Percentiles rank a stretch among this genome's conserved stretches.
Evolutionary conservation across 2,329 filamentous ascomycete genomes (phyloP).

Genomic region (Sarocladiaceae sp.): DNA sequence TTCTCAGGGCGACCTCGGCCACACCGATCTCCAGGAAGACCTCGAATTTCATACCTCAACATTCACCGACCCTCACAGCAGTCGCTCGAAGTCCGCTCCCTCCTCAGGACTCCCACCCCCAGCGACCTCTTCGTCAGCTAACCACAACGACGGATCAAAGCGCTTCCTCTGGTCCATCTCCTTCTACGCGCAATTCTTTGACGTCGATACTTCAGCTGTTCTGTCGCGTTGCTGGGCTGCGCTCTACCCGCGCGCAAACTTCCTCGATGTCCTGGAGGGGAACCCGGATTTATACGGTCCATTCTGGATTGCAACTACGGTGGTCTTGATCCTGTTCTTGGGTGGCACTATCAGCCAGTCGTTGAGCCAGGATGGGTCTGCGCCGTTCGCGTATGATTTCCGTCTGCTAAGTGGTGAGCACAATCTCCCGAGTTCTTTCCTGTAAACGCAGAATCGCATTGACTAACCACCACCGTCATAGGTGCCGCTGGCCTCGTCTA

Average conservation of each 20-base stretch:
- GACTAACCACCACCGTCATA: constrained; percentile 22
- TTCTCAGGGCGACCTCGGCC: constrained; percentile 84
- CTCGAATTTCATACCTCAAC: constrained; percentile 97
- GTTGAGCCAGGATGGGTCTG: constrained; percentile 62
- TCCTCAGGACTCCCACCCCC: constrained; percentile 52
- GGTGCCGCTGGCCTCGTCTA: constrained; percentile 89
- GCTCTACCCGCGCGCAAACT: constrained; percentile 89
- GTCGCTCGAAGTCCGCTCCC: constrained; percentile 39
- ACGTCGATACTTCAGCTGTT: constrained; percentile 91
- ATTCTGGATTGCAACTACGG: constrained; percentile 98
- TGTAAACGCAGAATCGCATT: background rate
- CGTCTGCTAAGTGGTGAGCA: constrained; percentile 71
- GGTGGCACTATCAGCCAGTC: constrained; percentile 95
- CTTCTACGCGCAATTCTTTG: constrained; percentile 98
- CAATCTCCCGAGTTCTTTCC: background rate
- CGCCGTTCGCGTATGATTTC: constrained; percentile 89
- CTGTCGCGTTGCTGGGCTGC: constrained; percentile 81
- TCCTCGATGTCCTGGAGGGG: constrained; percentile 93
- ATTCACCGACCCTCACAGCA: constrained; percentile 56
- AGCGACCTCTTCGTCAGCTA: constrained; percentile 43
- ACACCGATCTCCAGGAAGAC: constrained; percentile 97
- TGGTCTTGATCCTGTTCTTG: constrained; percentile 90
- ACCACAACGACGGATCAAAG: constrained; percentile 51
- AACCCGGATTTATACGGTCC: constrained; percentile 96
- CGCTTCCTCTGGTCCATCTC: constrained; percentile 87